Evolutionary conservation across 257 asterid genomes (phyloP).

Genomic region (Phtheirospermum japonicum): DNA sequence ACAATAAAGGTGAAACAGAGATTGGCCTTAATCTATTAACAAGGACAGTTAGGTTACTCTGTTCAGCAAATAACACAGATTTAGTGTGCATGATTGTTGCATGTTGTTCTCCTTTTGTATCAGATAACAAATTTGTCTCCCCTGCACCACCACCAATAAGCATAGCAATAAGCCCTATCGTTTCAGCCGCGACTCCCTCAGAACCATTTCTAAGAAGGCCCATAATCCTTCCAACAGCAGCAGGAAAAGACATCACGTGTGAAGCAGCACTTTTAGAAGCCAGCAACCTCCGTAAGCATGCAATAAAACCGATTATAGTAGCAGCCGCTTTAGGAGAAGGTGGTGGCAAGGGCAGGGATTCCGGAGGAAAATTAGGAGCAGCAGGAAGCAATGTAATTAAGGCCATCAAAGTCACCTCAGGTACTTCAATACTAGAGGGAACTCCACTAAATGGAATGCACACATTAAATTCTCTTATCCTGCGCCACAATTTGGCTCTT

Average conservation of each 20-base stretch:
- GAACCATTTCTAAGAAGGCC: slow-evolving; percentile 97
- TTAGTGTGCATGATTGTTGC: slow-evolving; percentile 94
- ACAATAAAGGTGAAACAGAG: slow-evolving; percentile 89
- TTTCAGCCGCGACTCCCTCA: slow-evolving; percentile 91
- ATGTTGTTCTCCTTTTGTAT: slow-evolving; percentile 92
- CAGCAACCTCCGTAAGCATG: slow-evolving; percentile 90
- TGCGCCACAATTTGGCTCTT: slow-evolving; percentile 97
- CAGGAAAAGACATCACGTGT: slow-evolving; percentile 97
- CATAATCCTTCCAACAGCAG: slow-evolving; percentile 95
- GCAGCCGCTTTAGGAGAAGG: slow-evolving; percentile 99
- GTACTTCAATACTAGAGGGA: slow-evolving; percentile 83
- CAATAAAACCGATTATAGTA: slow-evolving; percentile 87
- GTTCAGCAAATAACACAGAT: slow-evolving; percentile 83
- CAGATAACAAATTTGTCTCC: slow-evolving; percentile 59
- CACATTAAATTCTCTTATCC: slow-evolving; percentile 97
- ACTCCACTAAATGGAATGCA: slow-evolving; percentile 87
- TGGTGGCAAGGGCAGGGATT: slow-evolving; percentile 91
- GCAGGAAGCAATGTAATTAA: slow-evolving; percentile 95
- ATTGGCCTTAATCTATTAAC: slow-evolving; percentile 88
- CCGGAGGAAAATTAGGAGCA: slow-evolving; percentile 95
- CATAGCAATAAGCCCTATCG: slow-evolving; percentile 82
- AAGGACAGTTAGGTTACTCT: slow-evolving; percentile 66
- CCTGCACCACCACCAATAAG: slow-evolving; percentile 99
- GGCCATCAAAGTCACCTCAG: slow-evolving; percentile 99
- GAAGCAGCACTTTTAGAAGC: slow-evolving; percentile 95